These are phyloP conservation scores for Neopestalotiopsis clavispora DNA, from an alignment of 2,329 filamentous ascomycete genomes.

Conservation along the genomic window DNA sequence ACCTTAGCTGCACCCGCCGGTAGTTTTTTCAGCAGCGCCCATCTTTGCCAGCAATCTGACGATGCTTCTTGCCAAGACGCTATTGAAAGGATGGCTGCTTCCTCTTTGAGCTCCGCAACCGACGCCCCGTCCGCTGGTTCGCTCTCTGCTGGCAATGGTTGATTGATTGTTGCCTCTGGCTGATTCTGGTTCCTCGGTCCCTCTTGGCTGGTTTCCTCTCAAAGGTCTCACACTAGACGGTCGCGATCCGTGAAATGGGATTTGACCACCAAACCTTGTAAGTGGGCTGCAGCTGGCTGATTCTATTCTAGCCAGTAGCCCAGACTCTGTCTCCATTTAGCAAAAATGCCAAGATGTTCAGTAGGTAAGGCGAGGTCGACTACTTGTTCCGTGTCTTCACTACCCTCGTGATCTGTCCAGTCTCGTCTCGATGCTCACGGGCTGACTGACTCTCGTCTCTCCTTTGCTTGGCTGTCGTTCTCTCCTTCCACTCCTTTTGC, in stretches of 20 bases:
- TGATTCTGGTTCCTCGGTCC: neutral
- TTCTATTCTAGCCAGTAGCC: neutral
- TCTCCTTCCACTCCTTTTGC: neutral
- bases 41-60: neutral
- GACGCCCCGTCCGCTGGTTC: constrained; percentile 6
- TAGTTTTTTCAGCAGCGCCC: too few species aligned
- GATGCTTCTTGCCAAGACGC: constrained; percentile 15
- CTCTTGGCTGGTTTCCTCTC: neutral
- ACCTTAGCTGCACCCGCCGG: constrained; percentile 2
- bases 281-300: neutral
- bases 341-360: neutral
- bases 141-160: neutral
- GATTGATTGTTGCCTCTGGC: neutral
- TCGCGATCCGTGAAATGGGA: neutral
- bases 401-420: neutral
- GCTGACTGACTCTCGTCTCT: neutral
- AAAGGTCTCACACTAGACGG: neutral
- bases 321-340: neutral
- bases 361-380: neutral
- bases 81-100: constrained; percentile 14
- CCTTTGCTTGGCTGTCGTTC: neutral
- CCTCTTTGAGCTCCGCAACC: constrained; percentile 15
- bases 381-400: neutral
- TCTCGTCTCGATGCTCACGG: neutral
- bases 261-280: constrained; percentile 1